Evolutionary conservation across 202 grass and related monocot species (phyloP).

Genomic region (Elaeis oleifera): DNA sequence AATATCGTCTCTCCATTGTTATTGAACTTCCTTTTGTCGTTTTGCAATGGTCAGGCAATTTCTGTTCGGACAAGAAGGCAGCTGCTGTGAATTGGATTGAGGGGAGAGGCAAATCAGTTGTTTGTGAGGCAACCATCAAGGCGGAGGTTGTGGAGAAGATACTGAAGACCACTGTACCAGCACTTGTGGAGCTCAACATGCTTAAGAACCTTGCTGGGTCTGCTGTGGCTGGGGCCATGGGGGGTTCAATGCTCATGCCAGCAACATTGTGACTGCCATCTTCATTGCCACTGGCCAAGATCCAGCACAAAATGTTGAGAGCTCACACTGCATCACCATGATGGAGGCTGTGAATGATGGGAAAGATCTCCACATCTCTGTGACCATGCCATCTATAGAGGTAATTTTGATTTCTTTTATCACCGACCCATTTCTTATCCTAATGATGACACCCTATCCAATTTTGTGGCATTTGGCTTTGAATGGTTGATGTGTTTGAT

Average conservation of each 20-base stretch:
- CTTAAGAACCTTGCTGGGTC: conserved; percentile 81
- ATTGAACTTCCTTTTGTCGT: background rate
- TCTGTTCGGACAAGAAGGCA: conserved; percentile 76
- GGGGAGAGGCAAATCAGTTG: conserved; percentile 73
- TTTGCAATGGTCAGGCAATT: conserved; percentile 43
- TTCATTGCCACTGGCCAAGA: conserved; percentile 87
- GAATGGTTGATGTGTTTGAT: too few species aligned
- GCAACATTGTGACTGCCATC: conserved; percentile 59
- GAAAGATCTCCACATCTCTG: conserved; percentile 59
- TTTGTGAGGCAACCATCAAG: conserved; percentile 68
- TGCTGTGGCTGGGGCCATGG: conserved; percentile 54
- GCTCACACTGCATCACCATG: conserved; percentile 82
- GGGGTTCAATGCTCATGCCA: conserved; percentile 84
- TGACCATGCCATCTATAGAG: conserved; percentile 85
- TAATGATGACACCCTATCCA: too few species aligned
- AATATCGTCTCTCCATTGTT: background rate
- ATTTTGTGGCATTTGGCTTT: too few species aligned
- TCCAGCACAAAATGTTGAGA: conserved; percentile 77
- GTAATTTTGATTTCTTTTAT: conserved; percentile 26
- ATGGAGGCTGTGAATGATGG: conserved; percentile 53
- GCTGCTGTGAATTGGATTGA: conserved; percentile 78
- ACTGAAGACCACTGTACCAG: conserved; percentile 48
- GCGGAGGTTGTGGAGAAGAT: conserved; percentile 43
- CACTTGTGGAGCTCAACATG: conserved; percentile 59
- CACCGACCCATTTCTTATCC: too few species aligned